A percentile compares a stretch with the other conserved stretches of the same genome.
These are phyloP conservation scores for Emmonsia crescens DNA, from an alignment of 2,329 filamentous ascomycete genomes.

Conservation along the genomic window DNA sequence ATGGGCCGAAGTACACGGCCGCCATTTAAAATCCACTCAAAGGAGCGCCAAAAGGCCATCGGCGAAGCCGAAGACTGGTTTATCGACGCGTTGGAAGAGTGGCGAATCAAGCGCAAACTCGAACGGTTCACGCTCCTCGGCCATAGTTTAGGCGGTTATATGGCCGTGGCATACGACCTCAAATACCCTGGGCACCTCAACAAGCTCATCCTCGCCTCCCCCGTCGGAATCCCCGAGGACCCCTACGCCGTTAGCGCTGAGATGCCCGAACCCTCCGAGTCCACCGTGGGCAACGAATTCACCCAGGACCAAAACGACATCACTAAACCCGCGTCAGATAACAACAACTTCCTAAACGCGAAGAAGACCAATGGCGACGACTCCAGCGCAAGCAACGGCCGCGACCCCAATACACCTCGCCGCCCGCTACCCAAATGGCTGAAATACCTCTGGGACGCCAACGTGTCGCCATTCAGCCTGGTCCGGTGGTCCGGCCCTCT, in stretches of 20 bases:
- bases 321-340: conserved; percentile 18
- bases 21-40: conserved; percentile 72
- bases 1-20: conserved; percentile 86
- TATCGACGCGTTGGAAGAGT: conserved; percentile 90
- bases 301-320: conserved; percentile 56
- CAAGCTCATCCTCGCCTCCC: conserved; percentile 90
- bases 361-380: conserved; percentile 26
- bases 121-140: conserved; percentile 89
- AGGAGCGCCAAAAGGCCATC: conserved; percentile 68
- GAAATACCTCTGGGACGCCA: conserved; percentile 90
- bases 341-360: conserved; percentile 46
- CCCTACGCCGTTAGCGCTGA: conserved; percentile 75
- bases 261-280: conserved; percentile 65
- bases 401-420: conserved; percentile 38
- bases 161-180: conserved; percentile 86
- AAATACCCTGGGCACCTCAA: conserved; percentile 94
- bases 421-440: conserved; percentile 72
- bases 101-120: conserved; percentile 77
- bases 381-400: too few relatives aligned
- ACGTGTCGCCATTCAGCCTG: conserved; percentile 87
- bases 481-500: conserved; percentile 81
- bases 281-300: conserved; percentile 66
- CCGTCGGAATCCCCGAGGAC: conserved; percentile 89
- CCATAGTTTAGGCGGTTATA: conserved; percentile 88
- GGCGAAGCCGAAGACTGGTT: conserved; percentile 91